phyloP scores from a whole-genome alignment of 2,329 filamentous ascomycete genomes.

The Epichloe elymi region DNA sequence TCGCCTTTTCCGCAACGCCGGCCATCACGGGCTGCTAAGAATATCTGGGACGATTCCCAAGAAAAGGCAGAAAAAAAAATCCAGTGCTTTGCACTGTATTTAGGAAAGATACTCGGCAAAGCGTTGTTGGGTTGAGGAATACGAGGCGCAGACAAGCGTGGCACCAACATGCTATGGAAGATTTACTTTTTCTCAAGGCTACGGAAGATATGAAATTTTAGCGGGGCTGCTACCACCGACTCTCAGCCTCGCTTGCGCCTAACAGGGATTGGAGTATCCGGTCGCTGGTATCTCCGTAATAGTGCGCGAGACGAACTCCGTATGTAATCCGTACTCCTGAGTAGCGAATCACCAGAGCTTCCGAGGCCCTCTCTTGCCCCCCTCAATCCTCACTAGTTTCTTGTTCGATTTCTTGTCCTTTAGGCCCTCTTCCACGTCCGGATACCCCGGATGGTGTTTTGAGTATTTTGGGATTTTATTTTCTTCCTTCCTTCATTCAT shows the following conservation, averaged over 20 bases:
- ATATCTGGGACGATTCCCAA: neutral
- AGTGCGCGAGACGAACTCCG: too few species aligned
- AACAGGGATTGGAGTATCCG: neutral
- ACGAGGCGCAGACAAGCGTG: neutral
- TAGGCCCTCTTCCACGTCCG: constrained; percentile 9
- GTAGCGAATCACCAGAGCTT: neutral
- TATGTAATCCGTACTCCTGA: too few species aligned
- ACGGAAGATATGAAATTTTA: constrained; percentile 11
- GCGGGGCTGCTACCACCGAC: constrained; percentile 7
- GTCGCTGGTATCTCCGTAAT: neutral
- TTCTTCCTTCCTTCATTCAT: constrained; percentile 1
- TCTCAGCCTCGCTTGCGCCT: constrained; percentile 3
- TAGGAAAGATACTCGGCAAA: neutral
- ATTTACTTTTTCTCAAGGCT: constrained; percentile 12
- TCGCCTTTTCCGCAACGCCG: constrained; percentile 80
- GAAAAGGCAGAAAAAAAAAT: neutral
- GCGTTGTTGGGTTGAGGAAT: neutral
- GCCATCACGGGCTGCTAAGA: constrained; percentile 45
- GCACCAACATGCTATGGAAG: constrained; percentile 44
- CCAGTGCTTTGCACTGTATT: neutral
- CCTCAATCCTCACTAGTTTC: neutral
- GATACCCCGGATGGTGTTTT: constrained; percentile 20
- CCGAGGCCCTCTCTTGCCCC: constrained; percentile 6
- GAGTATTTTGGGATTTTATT: constrained; percentile 3
- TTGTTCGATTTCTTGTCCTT: constrained; percentile 2